Percentiles rank a stretch among this genome's conserved stretches.
Conservation (phyloP, 768 basidiomycete species). For the Hortiboletus flavorubellus region DNA sequence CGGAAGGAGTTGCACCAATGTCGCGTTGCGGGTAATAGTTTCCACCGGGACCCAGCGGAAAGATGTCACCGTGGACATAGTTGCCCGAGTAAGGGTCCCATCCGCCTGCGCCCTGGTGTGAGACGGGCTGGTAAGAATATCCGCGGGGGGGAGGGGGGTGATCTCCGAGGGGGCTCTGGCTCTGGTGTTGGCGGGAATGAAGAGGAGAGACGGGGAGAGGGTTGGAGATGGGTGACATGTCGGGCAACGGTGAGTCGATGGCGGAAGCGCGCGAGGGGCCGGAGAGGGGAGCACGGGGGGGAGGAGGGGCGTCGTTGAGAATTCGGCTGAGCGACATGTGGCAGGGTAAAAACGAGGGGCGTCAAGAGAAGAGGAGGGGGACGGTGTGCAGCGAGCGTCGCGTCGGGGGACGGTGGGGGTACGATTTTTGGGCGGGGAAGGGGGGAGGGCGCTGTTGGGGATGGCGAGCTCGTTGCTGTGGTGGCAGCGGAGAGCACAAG, state of each 20-base stretch:
- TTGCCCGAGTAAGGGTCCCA: slow-evolving; percentile 39
- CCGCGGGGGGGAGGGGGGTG: slow-evolving; percentile 33
- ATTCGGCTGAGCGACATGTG: slow-evolving; percentile 77
- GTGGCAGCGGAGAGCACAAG: slow-evolving; percentile 17
- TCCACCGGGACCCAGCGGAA: slow-evolving; percentile 37
- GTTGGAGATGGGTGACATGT: slow-evolving; percentile 23
- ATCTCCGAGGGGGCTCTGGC: slow-evolving; percentile 27
- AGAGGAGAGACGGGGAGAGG: slow-evolving; percentile 19
- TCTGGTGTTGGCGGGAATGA: slow-evolving; percentile 25
- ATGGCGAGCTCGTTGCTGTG: slow-evolving; percentile 17
- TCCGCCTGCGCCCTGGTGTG: slow-evolving; percentile 38
- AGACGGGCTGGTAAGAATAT: slow-evolving; percentile 36
- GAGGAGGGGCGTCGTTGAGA: slow-evolving; percentile 69
- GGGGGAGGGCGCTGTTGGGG: background rate
- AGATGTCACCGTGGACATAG: slow-evolving; percentile 37
- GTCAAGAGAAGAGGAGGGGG: background rate
- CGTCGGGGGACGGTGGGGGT: background rate
- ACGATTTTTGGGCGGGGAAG: background rate
- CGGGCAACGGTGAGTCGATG: slow-evolving; percentile 20
- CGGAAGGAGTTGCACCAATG: slow-evolving; percentile 6
- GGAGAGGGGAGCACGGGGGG: slow-evolving; percentile 31
- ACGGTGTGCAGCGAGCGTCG: background rate
- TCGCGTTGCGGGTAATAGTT: slow-evolving; percentile 35
- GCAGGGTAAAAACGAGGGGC: background rate
- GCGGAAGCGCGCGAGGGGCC: slow-evolving; percentile 9